phyloP scores from a whole-genome alignment of 257 asterid species.

The Gardenia jasminoides region DNA sequence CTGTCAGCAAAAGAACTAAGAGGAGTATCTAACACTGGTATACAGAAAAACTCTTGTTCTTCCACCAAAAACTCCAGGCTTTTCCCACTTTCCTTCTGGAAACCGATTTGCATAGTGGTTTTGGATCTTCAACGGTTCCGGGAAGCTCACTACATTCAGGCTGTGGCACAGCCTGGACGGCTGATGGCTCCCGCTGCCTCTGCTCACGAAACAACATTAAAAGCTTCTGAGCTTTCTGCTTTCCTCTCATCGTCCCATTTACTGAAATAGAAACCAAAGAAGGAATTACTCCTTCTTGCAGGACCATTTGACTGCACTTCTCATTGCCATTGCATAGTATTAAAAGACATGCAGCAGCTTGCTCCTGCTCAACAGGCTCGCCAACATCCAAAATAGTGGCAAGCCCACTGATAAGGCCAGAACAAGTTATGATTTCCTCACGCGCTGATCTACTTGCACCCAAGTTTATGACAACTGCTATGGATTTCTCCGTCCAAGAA shows the following conservation, averaged over 20 bases:
- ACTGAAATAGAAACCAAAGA: slow-evolving; percentile 86
- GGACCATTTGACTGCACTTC: slow-evolving; percentile 84
- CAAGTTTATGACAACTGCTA: slow-evolving; percentile 70
- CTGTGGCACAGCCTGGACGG: slow-evolving; percentile 24
- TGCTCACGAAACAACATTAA: slow-evolving; percentile 90
- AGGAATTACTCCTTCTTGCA: slow-evolving; percentile 95
- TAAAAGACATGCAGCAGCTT: slow-evolving; percentile 81
- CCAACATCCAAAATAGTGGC: slow-evolving; percentile 67
- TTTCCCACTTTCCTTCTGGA: slow-evolving; percentile 39
- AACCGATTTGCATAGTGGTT: slow-evolving; percentile 63
- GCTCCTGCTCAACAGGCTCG: slow-evolving; percentile 86
- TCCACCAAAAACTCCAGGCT: slow-evolving; percentile 34
- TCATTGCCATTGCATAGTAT: slow-evolving; percentile 72
- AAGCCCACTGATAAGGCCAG: slow-evolving; percentile 59
- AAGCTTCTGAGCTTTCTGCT: slow-evolving; percentile 96
- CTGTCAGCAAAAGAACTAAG: neutral
- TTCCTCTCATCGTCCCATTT: slow-evolving; percentile 86
- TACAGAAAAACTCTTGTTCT: slow-evolving; percentile 36
- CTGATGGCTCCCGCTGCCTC: slow-evolving; percentile 73
- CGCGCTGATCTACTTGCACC: slow-evolving; percentile 61
- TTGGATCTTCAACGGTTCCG: slow-evolving; percentile 33
- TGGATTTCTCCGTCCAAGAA: slow-evolving; percentile 75
- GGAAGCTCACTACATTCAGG: slow-evolving; percentile 34
- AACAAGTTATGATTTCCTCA: slow-evolving; percentile 51
- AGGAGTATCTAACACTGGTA: slow-evolving; percentile 13